Base-by-base conservation (phyloP, 2,329 filamentous ascomycete genomes). In the Lasiodiplodia theobromae region DNA sequence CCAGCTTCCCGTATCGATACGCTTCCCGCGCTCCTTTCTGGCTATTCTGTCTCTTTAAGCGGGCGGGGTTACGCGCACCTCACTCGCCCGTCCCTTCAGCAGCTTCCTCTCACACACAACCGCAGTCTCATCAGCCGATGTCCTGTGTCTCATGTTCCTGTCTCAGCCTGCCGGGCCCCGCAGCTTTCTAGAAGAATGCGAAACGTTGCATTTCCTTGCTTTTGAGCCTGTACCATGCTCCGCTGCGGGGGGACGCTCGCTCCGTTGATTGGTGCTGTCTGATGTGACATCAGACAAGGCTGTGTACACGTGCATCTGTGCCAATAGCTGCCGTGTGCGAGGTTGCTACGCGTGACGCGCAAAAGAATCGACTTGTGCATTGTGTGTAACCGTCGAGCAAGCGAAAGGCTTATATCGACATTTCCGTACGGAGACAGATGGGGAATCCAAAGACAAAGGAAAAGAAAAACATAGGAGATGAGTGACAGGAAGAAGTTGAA, bases 101-200 rank as follows among this genome's bases (percentile, higher is more conserved):
- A 63, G 40, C 58, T 49, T 49, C 58, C 58, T 37, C 40, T 34
- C 25, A 52, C 28, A 53, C 47, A 37, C 47, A 25, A 6, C 60
- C 47, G 51, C 47, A 21, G 60, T 64, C 60, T 64, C 60, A 64
- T 34, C 44, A 64, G 31, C 60, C 60, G 60, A 64, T 25, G 28
- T 6, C 21, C 3, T n/a, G 16, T 51, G 40, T 63, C 60, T 38
- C 60, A 64, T 21, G 60, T 64, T 14, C 31, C 47, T 64, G 60
- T 53, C 47, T 64, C 60, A 53, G 44, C 60, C 1, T 40, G 37
- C 60, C 16, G 28, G 4, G 10, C 3, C 31, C 47, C 47, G 60
- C 47, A 21, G 51, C 60, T 52, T 63, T 49, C 47, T 34, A 49
- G 47, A 64, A 38, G 16, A 25, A 56, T 21, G 16, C 53, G 25